Percentiles rank a stretch among this genome's conserved stretches.
Conservation (phyloP, 2,329 filamentous ascomycete genomes). For the Monilinia fructigena region DNA sequence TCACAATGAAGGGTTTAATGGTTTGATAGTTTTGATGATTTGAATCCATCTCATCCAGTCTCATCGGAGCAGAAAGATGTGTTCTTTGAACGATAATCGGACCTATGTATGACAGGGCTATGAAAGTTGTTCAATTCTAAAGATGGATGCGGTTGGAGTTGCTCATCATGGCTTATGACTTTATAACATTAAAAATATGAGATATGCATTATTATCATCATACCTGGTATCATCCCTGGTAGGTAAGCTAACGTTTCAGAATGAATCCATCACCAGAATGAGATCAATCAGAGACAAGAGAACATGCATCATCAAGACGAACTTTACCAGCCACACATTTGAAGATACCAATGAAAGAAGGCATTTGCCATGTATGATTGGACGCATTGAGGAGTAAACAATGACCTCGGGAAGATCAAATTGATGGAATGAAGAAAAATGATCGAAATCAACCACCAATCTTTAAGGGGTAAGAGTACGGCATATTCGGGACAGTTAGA, state of each 20-base stretch:
- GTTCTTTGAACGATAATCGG: no score
- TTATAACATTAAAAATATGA: not conserved
- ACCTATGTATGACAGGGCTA: not conserved
- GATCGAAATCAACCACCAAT: not conserved
- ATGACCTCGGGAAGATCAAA: no score
- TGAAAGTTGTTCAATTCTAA: not conserved
- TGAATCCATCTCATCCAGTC: not conserved
- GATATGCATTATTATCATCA: not conserved
- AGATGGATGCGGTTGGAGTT: constrained; percentile 1
- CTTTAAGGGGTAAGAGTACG: constrained; percentile 10
- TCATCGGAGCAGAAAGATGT: not conserved
- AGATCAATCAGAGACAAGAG: constrained; percentile 10
- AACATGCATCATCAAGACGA: not conserved
- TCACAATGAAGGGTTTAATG: no score
- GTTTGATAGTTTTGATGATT: not conserved
- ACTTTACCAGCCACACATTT: not conserved
- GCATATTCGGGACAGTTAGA: not conserved
- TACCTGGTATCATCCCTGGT: not conserved
- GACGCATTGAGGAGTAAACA: not conserved
- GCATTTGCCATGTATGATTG: not conserved
- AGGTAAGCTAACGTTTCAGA: constrained; percentile 14
- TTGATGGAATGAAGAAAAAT: not conserved
- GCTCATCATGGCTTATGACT: not conserved
- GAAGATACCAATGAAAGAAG: not conserved
- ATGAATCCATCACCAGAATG: constrained; percentile 1